Conservation (phyloP, 2,329 filamentous ascomycete genomes). For the Eutypella sp. region DNA sequence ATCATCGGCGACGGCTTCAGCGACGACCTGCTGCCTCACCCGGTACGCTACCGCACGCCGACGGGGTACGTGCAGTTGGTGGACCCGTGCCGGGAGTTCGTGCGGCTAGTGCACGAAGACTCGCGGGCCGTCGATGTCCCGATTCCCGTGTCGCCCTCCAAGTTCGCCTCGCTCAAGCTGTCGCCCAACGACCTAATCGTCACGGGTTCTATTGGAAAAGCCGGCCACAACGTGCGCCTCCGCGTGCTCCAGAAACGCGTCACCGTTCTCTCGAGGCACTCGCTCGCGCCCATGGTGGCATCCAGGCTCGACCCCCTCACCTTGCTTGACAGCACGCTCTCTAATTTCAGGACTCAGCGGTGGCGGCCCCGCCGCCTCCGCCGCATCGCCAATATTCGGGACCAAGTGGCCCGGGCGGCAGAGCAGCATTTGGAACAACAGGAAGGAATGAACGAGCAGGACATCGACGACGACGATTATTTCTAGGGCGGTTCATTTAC, state of each 20-base stretch:
- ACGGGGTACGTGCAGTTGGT: constrained; percentile 35
- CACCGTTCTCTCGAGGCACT: constrained; percentile 8
- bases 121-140: constrained; percentile 2
- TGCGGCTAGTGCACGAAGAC: constrained; percentile 7
- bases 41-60: constrained; percentile 29
- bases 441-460: too few species aligned
- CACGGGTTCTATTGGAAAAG: too few species aligned
- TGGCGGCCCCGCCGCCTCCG: too few species aligned
- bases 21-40: constrained; percentile 35
- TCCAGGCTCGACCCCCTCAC: constrained; percentile 8
- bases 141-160: not conserved
- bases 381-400: too few species aligned
- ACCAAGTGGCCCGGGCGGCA: too few species aligned
- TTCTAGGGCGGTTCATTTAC: too few species aligned
- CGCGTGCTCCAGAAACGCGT: not conserved
- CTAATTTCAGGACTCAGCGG: constrained; percentile 6
- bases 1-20: too few species aligned
- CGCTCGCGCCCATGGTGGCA: constrained; percentile 12
- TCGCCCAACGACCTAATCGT: too few species aligned
- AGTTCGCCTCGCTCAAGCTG: not conserved
- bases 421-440: too few species aligned
- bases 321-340: constrained; percentile 7
- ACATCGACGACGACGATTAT: too few species aligned
- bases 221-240: too few species aligned
- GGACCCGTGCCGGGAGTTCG: constrained; percentile 17